These are phyloP conservation scores for Debaryomycetaceae sp. DNA, from an alignment of 1,139 yeast species.

Conservation along the genomic window DNA sequence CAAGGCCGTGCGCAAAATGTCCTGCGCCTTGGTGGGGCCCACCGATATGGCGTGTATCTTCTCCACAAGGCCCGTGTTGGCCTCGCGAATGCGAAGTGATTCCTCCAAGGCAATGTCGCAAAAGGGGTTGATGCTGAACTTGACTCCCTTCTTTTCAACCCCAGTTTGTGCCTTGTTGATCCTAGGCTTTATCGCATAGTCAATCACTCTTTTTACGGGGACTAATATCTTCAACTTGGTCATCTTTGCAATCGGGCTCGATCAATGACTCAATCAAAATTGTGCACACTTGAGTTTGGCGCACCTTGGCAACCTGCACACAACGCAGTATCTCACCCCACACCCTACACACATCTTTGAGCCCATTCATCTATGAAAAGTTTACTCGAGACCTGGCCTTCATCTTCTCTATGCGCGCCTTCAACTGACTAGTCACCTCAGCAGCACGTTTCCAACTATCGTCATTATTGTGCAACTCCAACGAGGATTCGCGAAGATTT, in stretches of 20 bases:
- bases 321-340: no score
- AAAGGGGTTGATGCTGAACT: slow-evolving; percentile 92
- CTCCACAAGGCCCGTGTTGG: slow-evolving; percentile 68
- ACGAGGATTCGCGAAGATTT: slow-evolving; percentile 13
- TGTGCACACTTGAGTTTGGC: neutral
- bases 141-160: slow-evolving; percentile 85
- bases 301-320: no score
- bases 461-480: slow-evolving; percentile 42
- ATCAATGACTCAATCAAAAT: neutral
- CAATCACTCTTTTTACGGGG: slow-evolving; percentile 93
- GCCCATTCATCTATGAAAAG: slow-evolving; percentile 3
- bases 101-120: slow-evolving; percentile 97
- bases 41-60: slow-evolving; percentile 87
- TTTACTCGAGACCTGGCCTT: slow-evolving; percentile 52
- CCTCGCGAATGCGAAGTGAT: slow-evolving; percentile 74
- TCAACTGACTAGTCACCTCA: slow-evolving; percentile 79
- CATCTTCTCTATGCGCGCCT: slow-evolving; percentile 88
- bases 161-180: slow-evolving; percentile 84
- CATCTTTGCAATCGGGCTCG: slow-evolving; percentile 4
- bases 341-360: no score
- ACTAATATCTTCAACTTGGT: slow-evolving; percentile 70
- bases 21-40: slow-evolving; percentile 85
- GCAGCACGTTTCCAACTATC: slow-evolving; percentile 90
- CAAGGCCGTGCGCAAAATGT: slow-evolving; percentile 79
- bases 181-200: slow-evolving; percentile 89